These are phyloP conservation scores for Arthrobotrys pseudoclavata DNA, from an alignment of 2,329 filamentous ascomycete species.

Conservation along the genomic window DNA sequence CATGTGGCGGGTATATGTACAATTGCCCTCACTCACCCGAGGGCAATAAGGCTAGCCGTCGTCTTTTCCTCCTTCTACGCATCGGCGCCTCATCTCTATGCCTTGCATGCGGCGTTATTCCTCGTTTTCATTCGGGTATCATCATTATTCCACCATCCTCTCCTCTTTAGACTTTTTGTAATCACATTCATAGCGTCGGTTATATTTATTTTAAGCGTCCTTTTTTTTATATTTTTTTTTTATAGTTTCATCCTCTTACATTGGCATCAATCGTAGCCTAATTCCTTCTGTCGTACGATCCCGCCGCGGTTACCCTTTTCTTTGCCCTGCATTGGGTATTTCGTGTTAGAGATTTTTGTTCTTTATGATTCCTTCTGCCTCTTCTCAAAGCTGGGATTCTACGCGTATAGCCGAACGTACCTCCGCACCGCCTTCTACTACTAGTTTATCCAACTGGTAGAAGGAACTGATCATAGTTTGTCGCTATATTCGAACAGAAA, in stretches of 20 bases:
- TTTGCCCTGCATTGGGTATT: constrained; percentile 72
- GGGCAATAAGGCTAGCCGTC: neutral
- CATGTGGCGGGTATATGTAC: constrained; percentile 16
- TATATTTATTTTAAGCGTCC: neutral
- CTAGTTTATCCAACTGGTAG: constrained; percentile 89
- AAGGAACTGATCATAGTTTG: constrained; percentile 96
- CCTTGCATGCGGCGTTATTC: neutral
- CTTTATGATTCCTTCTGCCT: neutral
- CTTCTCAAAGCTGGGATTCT: neutral
- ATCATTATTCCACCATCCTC: neutral
- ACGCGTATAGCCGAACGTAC: constrained; percentile 68
- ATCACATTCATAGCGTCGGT: constrained; percentile 1
- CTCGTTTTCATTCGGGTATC: neutral
- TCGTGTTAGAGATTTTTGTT: constrained; percentile 61
- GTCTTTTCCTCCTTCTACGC: neutral
- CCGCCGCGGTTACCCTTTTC: constrained; percentile 75
- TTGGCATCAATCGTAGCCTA: constrained; percentile 68
- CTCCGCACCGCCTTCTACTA: constrained; percentile 88
- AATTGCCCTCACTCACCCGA: neutral
- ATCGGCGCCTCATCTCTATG: constrained; percentile 2
- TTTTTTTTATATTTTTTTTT: constrained; percentile 12
- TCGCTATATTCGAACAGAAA: constrained; percentile 75
- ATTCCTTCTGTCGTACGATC: constrained; percentile 82
- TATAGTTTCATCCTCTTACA: neutral
- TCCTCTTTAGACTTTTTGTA: constrained; percentile 1